Conservation (phyloP, 805 yeast genomes). For the Candida patagonica region DNA sequence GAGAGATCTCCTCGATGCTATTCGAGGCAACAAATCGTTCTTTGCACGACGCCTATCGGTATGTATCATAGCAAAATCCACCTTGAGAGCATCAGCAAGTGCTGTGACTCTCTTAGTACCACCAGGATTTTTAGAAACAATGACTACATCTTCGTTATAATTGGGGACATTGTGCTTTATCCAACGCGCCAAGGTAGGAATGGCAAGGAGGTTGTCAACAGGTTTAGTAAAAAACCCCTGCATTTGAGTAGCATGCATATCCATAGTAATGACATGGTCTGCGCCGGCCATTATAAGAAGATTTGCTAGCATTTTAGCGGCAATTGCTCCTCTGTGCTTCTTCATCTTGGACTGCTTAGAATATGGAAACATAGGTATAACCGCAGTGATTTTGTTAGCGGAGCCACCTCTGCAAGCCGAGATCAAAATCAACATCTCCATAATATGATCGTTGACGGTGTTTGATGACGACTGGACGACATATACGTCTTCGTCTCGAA, state of each 20-base stretch:
- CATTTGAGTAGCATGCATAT: constrained; percentile 93
- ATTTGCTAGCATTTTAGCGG: constrained; percentile 95
- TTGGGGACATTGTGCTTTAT: constrained; percentile 82
- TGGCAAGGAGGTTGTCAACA: constrained; percentile 92
- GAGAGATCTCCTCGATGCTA: constrained; percentile 5
- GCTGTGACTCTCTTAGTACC: constrained; percentile 98
- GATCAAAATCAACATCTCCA: constrained; percentile 89
- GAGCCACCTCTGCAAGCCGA: constrained; percentile 97
- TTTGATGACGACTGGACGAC: constrained; percentile 87
- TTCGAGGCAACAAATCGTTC: constrained; percentile 37
- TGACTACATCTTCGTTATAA: constrained; percentile 75
- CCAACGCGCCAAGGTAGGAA: constrained; percentile 95
- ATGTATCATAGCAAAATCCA: constrained; percentile 97
- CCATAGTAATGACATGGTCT: constrained; percentile 97
- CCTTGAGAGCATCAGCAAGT: constrained; percentile 90
- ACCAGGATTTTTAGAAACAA: constrained; percentile 98
- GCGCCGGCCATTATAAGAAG: constrained; percentile 97
- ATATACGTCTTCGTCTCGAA: constrained; percentile 94
- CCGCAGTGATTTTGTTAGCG: constrained; percentile 95
- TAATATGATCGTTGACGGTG: constrained; percentile 82
- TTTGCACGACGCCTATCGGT: constrained; percentile 91
- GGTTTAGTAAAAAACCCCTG: constrained; percentile 98
- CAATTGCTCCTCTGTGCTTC: constrained; percentile 96
- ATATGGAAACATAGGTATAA: constrained; percentile 95
- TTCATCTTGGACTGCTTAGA: constrained; percentile 97